Conservation (phyloP, 1,284 basidiomycete species). For the Phenoliferia sp. region DNA sequence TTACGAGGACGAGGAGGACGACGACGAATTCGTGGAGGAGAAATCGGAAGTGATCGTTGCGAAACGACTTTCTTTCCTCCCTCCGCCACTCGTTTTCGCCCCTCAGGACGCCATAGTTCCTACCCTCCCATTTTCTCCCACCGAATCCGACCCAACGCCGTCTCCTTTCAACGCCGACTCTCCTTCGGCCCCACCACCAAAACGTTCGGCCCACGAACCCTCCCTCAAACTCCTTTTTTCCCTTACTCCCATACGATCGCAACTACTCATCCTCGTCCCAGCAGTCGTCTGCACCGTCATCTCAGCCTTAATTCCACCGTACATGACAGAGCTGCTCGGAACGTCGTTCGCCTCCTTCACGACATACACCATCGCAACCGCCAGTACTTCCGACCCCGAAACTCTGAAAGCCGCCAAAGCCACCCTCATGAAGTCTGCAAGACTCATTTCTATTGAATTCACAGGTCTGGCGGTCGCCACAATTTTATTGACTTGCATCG, state of each 20-base stretch:
- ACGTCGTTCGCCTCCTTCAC: conserved; percentile 76
- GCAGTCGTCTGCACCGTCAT: conserved; percentile 63
- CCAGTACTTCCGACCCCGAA: conserved; percentile 44
- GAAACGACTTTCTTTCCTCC: background rate
- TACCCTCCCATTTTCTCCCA: background rate
- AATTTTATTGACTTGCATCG: conserved; percentile 59
- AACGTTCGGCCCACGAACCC: background rate
- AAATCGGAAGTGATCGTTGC: too few relatives aligned
- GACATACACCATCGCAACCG: conserved; percentile 46
- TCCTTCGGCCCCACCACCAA: background rate
- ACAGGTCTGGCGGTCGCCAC: conserved; percentile 56
- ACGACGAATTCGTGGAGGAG: background rate
- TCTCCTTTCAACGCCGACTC: background rate
- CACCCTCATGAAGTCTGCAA: conserved; percentile 56
- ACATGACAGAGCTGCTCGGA: conserved; percentile 89
- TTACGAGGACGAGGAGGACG: background rate
- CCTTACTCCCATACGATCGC: conserved; percentile 13
- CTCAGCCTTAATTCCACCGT: conserved; percentile 75
- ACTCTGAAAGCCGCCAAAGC: conserved; percentile 48
- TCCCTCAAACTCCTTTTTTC: conserved; percentile 23
- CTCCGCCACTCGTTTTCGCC: background rate
- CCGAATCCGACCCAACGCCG: background rate
- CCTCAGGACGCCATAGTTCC: background rate
- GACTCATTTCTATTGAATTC: conserved; percentile 62
- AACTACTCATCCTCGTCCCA: conserved; percentile 54